A percentile compares a stretch with the other conserved stretches of the same genome.
phyloP scores from a whole-genome alignment of 2,329 filamentous ascomycete genomes.

The Botrytis deweyae region DNA sequence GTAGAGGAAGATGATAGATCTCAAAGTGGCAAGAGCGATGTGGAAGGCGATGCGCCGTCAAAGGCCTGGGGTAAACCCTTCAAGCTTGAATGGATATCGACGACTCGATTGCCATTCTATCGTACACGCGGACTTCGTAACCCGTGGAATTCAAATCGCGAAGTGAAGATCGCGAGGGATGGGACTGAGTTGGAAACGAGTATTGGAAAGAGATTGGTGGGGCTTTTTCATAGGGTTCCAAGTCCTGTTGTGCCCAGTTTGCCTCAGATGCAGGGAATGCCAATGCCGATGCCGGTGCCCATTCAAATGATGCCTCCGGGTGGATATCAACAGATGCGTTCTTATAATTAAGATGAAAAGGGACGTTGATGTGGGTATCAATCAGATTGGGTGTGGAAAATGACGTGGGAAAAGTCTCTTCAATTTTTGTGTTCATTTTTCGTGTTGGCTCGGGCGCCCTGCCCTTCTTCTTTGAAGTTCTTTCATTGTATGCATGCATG shows the following conservation, averaged over 20 bases:
- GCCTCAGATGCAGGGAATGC: slow-evolving; percentile 25
- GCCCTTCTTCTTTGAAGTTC: neutral
- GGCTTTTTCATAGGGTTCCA: slow-evolving; percentile 67
- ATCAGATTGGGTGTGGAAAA: neutral
- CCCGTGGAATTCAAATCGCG: slow-evolving; percentile 90
- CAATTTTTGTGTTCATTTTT: neutral
- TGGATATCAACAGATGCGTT: slow-evolving; percentile 33
- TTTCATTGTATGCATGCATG: neutral
- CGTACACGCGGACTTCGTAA: slow-evolving; percentile 84
- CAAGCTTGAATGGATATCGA: slow-evolving; percentile 86
- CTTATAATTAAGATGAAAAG: slow-evolving; percentile 21
- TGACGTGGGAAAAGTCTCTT: neutral
- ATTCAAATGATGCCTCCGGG: slow-evolving; percentile 22
- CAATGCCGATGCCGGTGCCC: slow-evolving; percentile 25
- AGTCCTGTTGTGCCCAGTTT: slow-evolving; percentile 33
- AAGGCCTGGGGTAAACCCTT: slow-evolving; percentile 86
- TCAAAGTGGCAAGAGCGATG: slow-evolving; percentile 43
- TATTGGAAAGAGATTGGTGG: slow-evolving; percentile 73
- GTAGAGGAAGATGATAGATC: slow-evolving; percentile 45
- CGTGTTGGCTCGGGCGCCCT: neutral
- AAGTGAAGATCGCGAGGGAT: slow-evolving; percentile 94
- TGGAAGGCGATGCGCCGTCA: slow-evolving; percentile 41
- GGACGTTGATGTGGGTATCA: neutral
- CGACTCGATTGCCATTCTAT: slow-evolving; percentile 80
- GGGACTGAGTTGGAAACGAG: slow-evolving; percentile 88